Evolutionary conservation across 2,329 filamentous ascomycete genomes (phyloP).

Genomic region (Scedosporium apiospermum): DNA sequence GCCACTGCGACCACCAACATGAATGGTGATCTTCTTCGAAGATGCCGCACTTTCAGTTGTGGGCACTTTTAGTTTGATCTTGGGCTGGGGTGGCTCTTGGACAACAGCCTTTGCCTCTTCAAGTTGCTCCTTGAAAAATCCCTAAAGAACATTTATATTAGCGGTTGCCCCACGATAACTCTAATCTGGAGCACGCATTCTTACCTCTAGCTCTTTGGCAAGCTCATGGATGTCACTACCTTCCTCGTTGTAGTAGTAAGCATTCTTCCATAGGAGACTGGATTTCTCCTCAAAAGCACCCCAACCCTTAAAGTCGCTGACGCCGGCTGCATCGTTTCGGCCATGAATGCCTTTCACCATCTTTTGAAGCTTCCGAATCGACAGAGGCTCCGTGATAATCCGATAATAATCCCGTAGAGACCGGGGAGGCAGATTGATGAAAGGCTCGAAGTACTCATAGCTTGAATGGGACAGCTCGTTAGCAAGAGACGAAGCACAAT

Average conservation of each 20-base stretch:
- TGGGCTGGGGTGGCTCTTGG: conserved; percentile 61
- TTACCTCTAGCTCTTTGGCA: conserved; percentile 70
- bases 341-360: conserved; percentile 64
- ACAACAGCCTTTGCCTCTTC: conserved; percentile 64
- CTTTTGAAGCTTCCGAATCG: conserved; percentile 68
- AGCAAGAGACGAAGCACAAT: neutral
- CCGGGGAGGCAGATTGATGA: conserved; percentile 68
- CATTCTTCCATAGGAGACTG: conserved; percentile 78
- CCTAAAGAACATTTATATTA: conserved; percentile 29
- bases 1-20: conserved; percentile 52
- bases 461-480: conserved; percentile 44
- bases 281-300: conserved; percentile 70
- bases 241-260: conserved; percentile 84
- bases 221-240: conserved; percentile 74
- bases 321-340: conserved; percentile 51
- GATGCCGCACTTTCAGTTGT: conserved; percentile 27
- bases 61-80: conserved; percentile 71
- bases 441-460: conserved; percentile 62
- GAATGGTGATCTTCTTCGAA: conserved; percentile 61
- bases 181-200: neutral
- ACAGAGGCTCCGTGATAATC: conserved; percentile 71
- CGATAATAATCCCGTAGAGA: conserved; percentile 78
- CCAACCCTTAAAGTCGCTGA: conserved; percentile 72
- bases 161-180: neutral
- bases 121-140: conserved; percentile 58